These are phyloP conservation scores for Starmerella kuoi DNA, from an alignment of 805 yeast species.

Conservation along the genomic window DNA sequence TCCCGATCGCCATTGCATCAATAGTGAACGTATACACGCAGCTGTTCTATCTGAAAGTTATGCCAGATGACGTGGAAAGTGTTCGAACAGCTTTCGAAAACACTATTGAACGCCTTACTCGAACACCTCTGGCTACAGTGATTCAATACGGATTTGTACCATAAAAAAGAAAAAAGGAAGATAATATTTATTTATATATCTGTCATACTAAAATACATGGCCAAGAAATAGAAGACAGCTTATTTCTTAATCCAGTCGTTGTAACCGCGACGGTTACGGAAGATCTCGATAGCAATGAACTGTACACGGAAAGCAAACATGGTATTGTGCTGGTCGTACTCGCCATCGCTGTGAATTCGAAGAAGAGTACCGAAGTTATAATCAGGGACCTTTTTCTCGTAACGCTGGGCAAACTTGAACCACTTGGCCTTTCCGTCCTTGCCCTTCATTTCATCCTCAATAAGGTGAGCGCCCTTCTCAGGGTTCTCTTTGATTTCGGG, in stretches of 20 bases:
- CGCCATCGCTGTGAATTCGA: slow-evolving; percentile 58
- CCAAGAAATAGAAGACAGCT: too few species aligned
- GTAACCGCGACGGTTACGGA: slow-evolving; percentile 77
- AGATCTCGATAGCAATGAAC: slow-evolving; percentile 88
- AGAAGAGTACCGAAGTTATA: slow-evolving; percentile 90
- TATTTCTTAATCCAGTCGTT: slow-evolving; percentile 66
- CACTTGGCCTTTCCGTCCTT: slow-evolving; percentile 72
- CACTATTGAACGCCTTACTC: slow-evolving; percentile 2
- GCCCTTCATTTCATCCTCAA: slow-evolving; percentile 74
- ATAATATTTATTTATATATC: too few species aligned
- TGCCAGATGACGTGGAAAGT: slow-evolving; percentile 15
- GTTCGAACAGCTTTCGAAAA: slow-evolving; percentile 10
- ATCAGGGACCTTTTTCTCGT: slow-evolving; percentile 72
- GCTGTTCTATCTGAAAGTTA: slow-evolving; percentile 8
- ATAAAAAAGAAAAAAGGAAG: neutral
- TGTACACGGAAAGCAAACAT: slow-evolving; percentile 87
- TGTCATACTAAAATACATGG: too few species aligned
- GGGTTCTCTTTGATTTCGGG: slow-evolving; percentile 69
- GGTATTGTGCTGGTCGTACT: slow-evolving; percentile 72
- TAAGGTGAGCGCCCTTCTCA: slow-evolving; percentile 42
- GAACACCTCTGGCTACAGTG: neutral
- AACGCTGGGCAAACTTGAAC: slow-evolving; percentile 75
- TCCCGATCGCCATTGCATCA: neutral
- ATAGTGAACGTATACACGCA: neutral
- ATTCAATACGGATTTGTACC: slow-evolving; percentile 9